Evolutionary conservation across 768 basidiomycete genomes (phyloP).

Genomic region (Collybiopsis luxurians): DNA sequence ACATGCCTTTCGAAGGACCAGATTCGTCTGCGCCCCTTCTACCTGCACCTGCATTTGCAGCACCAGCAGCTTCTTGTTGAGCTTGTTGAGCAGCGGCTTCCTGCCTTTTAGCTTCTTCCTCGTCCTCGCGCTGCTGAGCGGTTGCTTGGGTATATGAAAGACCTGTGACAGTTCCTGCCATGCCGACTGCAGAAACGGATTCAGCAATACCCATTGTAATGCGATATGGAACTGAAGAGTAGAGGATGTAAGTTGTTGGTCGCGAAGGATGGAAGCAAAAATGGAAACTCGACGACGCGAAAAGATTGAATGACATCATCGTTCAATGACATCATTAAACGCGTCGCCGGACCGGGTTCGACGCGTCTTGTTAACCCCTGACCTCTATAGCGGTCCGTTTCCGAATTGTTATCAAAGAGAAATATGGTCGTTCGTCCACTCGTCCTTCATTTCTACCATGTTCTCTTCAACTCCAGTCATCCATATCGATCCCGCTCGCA

Average conservation of each 20-base stretch:
- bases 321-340: background rate
- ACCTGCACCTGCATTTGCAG: background rate
- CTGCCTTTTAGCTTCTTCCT: too few species aligned
- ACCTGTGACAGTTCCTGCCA: slow-evolving; percentile 4
- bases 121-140: background rate
- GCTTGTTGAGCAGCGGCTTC: too few species aligned
- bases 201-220: slow-evolving; percentile 6
- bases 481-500: slow-evolving; percentile 38
- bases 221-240: background rate
- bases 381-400: too few species aligned
- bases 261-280: too few species aligned
- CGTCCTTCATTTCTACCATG: background rate
- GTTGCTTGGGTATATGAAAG: slow-evolving; percentile 5
- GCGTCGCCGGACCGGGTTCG: too few species aligned
- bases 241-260: too few species aligned
- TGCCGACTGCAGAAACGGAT: background rate
- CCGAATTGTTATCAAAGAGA: too few species aligned
- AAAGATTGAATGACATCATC: background rate
- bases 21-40: background rate
- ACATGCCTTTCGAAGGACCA: background rate
- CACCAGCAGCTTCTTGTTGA: background rate
- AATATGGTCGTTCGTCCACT: too few species aligned
- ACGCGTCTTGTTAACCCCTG: too few species aligned
- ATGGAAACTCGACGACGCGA: too few species aligned
- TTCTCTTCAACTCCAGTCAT: slow-evolving; percentile 17